Evolutionary conservation across 441 rosid genomes (phyloP), one percentile per base, ranked within the genome.

Genomic region (Manihot esculenta): DNA sequence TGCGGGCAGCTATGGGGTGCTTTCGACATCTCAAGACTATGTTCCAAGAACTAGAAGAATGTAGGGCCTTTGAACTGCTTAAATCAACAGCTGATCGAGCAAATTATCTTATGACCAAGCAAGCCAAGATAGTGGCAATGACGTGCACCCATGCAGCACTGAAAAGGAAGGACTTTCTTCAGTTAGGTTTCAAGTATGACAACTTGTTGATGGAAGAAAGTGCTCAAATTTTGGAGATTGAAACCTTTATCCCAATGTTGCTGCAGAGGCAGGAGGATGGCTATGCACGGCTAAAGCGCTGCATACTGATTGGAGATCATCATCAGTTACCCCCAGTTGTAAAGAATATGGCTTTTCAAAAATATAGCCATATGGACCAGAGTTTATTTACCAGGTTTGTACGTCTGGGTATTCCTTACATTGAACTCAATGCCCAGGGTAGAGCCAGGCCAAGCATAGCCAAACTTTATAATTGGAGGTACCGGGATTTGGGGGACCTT

Each of bases 261-360:
- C 99, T 96, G 55, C 99, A 96, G 82, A 86, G 94, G 81, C 99
- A 96, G 80, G 97, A 96, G 81, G 99, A 95, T 85, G 99, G 99
- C 47, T 86, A 86, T 74, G 98, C 98, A 68, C 88, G 99, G 58
- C 96, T 96, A 68, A 96, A 96, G 78, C 98, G 99, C 56, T 96
- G 99, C 85, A 91, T 96, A 80, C 80, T 96, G 76, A 93, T 93
- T 72, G 98, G 99, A 69, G 99, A 96, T 83, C 99, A 96, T 77
- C 99, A 95, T 83, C 99, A 93, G 79, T 81, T 96, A 72, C 99
- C 99, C 76, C 99, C 99, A 56, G 98, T 96, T 74, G 99, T 96
- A 71, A 96, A 96, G 83, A 96, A 96, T 77, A 96, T 96, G 98
- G 99, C 99, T 75, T 96, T 96, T 84, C 99, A 96, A 82, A 96